Conservation (phyloP, 805 yeast genomes). For the Yarrowia osloensis region DNA sequence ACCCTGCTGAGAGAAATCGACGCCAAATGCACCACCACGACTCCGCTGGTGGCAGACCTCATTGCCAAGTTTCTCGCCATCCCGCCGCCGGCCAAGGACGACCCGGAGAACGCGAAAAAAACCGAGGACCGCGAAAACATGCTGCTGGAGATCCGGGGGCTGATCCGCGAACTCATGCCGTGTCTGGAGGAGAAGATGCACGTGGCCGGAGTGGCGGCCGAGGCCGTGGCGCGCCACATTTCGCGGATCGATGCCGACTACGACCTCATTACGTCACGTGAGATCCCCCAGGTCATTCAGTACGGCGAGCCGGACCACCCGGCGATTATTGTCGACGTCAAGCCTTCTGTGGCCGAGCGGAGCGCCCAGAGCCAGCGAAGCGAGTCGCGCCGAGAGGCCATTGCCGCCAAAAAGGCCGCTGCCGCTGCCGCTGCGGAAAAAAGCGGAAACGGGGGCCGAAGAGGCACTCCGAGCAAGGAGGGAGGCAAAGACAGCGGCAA, state of each 20-base stretch:
- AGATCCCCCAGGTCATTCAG: conserved; percentile 77
- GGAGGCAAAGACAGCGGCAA: conserved; percentile 17
- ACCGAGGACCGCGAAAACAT: conserved; percentile 40
- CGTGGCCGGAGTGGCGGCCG: conserved; percentile 89
- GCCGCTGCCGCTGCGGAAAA: conserved; percentile 38
- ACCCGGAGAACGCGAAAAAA: conserved; percentile 11
- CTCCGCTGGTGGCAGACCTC: conserved; percentile 63
- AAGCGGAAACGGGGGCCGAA: conserved; percentile 8
- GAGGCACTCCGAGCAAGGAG: conserved; percentile 11
- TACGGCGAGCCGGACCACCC: conserved; percentile 85
- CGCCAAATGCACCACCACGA: conserved; percentile 80
- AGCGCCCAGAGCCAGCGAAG: conserved; percentile 75
- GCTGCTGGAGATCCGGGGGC: conserved; percentile 45
- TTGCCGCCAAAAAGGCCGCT: conserved; percentile 80
- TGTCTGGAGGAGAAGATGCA: conserved; percentile 97
- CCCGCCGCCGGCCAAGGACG: conserved; percentile 34
- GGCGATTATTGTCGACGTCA: conserved; percentile 71
- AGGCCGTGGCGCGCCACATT: conserved; percentile 66
- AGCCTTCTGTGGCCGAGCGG: conserved; percentile 45
- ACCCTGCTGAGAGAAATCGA: conserved; percentile 90
- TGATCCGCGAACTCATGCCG: conserved; percentile 74
- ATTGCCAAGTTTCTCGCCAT: conserved; percentile 53
- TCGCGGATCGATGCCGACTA: conserved; percentile 78
- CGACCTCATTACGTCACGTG: conserved; percentile 68
- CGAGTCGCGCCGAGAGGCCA: conserved; percentile 87